Evolutionary conservation across 106 monocot species (phyloP).

Genomic region (Acorus gramineus): DNA sequence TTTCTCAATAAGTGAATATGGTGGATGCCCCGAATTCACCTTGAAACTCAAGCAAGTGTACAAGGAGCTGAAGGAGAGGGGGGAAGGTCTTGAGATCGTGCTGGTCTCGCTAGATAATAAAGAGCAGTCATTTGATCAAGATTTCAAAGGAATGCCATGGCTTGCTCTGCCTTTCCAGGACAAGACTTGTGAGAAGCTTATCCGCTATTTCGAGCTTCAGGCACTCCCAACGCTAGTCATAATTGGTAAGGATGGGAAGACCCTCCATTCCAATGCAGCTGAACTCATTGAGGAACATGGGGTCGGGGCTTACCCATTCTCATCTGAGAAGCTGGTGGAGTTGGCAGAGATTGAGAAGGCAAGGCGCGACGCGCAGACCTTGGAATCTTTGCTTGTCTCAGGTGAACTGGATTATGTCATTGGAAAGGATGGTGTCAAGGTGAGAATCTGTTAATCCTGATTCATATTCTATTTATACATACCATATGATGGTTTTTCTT

Average conservation of each 20-base stretch:
- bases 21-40: constrained; percentile 30
- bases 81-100: constrained; percentile 62
- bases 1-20: constrained; percentile 24
- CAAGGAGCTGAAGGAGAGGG: constrained; percentile 42
- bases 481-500: too few relatives aligned
- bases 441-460: constrained; percentile 7
- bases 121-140: constrained; percentile 18
- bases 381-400: constrained; percentile 60
- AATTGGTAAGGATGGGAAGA: constrained; percentile 73
- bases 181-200: constrained; percentile 31
- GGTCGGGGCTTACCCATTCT: constrained; percentile 49
- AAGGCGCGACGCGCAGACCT: constrained; percentile 40
- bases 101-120: constrained; percentile 44
- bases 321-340: constrained; percentile 34
- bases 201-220: constrained; percentile 51
- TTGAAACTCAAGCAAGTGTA: constrained; percentile 31
- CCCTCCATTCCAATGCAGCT: constrained; percentile 34
- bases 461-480: too few relatives aligned
- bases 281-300: constrained; percentile 66
- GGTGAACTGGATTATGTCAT: constrained; percentile 58
- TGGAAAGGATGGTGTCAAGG: constrained; percentile 38
- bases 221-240: constrained; percentile 43
- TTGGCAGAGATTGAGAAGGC: constrained; percentile 38
- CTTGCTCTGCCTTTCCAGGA: constrained; percentile 62
- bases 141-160: constrained; percentile 49